A percentile compares a stretch with the other conserved stretches of the same genome.
phyloP scores from a whole-genome alignment of 306 rosid species.

The Hylodesmum podocarpum region DNA sequence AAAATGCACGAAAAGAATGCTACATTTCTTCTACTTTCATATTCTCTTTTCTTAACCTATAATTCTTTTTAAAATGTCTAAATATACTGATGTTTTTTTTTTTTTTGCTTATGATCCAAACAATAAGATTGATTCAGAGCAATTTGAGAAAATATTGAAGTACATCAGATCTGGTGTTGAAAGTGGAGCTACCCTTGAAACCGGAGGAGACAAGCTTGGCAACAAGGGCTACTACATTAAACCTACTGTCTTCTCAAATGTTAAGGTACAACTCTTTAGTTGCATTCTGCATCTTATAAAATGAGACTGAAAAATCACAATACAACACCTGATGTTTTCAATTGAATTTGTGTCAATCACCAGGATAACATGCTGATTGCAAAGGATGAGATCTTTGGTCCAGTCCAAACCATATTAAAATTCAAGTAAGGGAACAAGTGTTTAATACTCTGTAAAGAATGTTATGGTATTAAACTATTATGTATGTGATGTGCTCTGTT shows the following conservation, averaged over 20 bases:
- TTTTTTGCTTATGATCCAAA: slow-evolving; percentile 18
- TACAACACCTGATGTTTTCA: slow-evolving; percentile 1
- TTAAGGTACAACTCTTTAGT: slow-evolving; percentile 49
- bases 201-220: slow-evolving; percentile 83
- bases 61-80: neutral
- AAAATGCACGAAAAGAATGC: slow-evolving; percentile 10
- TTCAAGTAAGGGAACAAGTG: slow-evolving; percentile 57
- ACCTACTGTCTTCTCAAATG: slow-evolving; percentile 93
- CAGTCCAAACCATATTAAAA: slow-evolving; percentile 85
- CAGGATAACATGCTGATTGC: slow-evolving; percentile 91
- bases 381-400: slow-evolving; percentile 89
- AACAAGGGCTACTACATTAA: slow-evolving; percentile 72
- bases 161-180: slow-evolving; percentile 69
- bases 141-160: slow-evolving; percentile 74
- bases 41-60: neutral
- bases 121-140: slow-evolving; percentile 69
- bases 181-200: slow-evolving; percentile 80
- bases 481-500: neutral
- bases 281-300: neutral
- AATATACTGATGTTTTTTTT: slow-evolving; percentile 13
- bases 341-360: slow-evolving; percentile 3
- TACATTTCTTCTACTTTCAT: slow-evolving; percentile 9
- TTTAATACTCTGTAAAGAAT: neutral
- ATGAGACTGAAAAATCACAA: neutral
- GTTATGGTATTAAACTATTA: neutral